Base-by-base conservation (phyloP, 176 grass and related monocot species). In the Lolium rigidum region DNA sequence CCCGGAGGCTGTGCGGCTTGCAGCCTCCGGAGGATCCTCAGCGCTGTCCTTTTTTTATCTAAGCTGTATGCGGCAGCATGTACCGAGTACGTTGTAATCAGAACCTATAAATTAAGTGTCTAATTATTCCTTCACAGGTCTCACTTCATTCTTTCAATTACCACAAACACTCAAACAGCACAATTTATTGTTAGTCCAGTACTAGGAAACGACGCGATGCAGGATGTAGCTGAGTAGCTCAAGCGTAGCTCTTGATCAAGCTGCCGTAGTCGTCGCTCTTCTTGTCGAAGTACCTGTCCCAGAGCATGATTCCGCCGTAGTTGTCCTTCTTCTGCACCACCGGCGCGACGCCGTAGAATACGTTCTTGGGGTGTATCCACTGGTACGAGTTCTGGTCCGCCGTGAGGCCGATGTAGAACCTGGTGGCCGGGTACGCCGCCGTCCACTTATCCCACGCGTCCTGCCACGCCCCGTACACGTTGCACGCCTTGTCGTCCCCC, bases 221-320 rank as follows among this genome's bases (percentile, higher is more conserved):
- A 35, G 31, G 31, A 35, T 35, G 31, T 35, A 35, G 31, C 31
- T 35, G 31, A 35, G 31, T 3, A 64, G 22, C 35, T 79, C 25
- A 84, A 41, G 59, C 83, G 26, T 62, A 85, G 18, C 65, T 3
- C 73, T 65, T 67, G 74, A 85, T 14, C 9, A 26, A 43, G 49
- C 49, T 17, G 35, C 83, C 52, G 48, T 68, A 78, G 61, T 56
- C 21, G 61, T 55, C 22, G 37, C 31, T 78, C 13, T 24, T n/a
- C n/a, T 66, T 71, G 39, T 86, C 66, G 41, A 24, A 78, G 77
- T 73, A 73, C 0, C 41, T 5, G 18, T 86, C 67, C 84, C 84
- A 80, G 24, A 80, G 39, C 76, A 86, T 73, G 76, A 80, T 1
- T 8, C 84, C 76, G 43, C 65, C 77, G 54, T 80, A 86, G 65